These are phyloP conservation scores for Fraxinus velutina DNA, from an alignment of 305 asterid genomes.

Conservation along the genomic window DNA sequence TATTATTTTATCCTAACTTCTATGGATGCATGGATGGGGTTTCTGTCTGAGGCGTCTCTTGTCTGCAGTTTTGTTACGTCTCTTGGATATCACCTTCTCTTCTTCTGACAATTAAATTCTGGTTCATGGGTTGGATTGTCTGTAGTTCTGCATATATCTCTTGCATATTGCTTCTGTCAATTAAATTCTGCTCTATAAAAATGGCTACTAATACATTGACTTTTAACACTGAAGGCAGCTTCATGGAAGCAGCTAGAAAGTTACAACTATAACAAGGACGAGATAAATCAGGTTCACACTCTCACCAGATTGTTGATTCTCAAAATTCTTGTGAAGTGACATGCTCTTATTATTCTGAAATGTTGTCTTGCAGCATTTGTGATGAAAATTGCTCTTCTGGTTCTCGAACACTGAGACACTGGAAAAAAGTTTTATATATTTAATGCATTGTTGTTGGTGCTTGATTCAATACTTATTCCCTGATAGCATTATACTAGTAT, in stretches of 20 bases:
- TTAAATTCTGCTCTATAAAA: too few relatives aligned
- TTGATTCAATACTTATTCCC: not conserved
- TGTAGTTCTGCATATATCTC: not conserved
- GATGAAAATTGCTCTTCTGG: not conserved
- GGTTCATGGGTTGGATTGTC: not conserved
- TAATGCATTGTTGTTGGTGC: not conserved
- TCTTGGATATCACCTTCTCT: not conserved
- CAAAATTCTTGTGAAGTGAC: not conserved
- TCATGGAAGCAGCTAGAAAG: constrained; percentile 61
- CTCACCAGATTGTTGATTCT: not conserved
- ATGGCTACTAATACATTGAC: constrained; percentile 20
- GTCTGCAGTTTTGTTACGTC: not conserved
- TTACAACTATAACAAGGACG: constrained; percentile 78
- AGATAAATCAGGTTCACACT: constrained; percentile 75
- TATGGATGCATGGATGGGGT: not conserved
- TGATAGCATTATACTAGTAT: not conserved
- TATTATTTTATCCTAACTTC: not conserved
- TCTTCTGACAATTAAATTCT: not conserved
- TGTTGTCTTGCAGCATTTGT: not conserved
- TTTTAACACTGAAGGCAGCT: constrained; percentile 41
- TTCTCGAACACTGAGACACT: not conserved
- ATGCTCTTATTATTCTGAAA: not conserved
- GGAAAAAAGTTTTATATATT: not conserved
- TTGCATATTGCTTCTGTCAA: not conserved
- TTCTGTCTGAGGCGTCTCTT: not conserved